phyloP scores from a whole-genome alignment of 1,284 basidiomycete genomes.

The Leccinum solheimii region DNA sequence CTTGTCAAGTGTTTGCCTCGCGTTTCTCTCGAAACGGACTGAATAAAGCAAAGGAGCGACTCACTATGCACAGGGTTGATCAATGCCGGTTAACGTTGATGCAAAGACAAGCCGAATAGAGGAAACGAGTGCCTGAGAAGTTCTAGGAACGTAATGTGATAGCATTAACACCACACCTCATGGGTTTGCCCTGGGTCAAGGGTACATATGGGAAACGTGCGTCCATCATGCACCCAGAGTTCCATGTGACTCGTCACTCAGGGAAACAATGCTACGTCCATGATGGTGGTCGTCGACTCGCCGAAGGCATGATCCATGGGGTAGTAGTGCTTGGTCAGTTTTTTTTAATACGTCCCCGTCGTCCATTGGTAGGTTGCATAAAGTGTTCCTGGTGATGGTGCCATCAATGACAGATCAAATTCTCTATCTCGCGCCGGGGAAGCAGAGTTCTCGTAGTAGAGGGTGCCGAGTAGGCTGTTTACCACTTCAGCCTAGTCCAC shows the following conservation, averaged over 20 bases:
- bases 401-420: no score
- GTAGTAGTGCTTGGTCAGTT: no score
- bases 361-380: no score
- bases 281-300: no score
- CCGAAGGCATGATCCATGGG: no score
- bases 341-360: no score
- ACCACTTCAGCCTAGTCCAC: no score
- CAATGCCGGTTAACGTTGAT: neutral
- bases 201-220: neutral
- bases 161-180: neutral
- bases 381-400: neutral
- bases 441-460: no score
- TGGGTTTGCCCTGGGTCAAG: neutral
- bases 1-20: constrained; percentile 12
- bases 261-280: no score
- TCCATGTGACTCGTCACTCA: neutral
- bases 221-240: neutral
- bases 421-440: no score
- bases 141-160: neutral
- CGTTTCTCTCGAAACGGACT: constrained; percentile 18
- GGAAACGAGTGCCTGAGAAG: neutral
- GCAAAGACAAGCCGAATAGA: neutral
- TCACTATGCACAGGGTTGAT: neutral
- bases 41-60: constrained; percentile 5
- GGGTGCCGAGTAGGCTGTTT: no score